These are phyloP conservation scores for Cutaneotrichosporon sp. DNA, from an alignment of 1,284 basidiomycete genomes.

Conservation along the genomic window DNA sequence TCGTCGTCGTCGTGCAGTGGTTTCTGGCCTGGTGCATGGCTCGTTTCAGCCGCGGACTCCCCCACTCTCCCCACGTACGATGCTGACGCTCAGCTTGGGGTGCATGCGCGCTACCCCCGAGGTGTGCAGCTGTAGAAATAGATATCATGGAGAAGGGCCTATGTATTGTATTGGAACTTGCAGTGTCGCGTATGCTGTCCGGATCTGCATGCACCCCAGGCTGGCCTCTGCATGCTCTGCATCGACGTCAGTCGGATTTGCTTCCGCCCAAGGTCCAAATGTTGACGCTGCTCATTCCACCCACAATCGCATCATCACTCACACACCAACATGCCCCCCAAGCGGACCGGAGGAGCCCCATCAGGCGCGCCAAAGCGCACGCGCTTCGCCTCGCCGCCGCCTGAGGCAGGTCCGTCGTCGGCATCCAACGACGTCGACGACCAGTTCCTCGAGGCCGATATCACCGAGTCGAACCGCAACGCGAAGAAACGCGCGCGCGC, in stretches of 20 bases:
- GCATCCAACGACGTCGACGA: slow-evolving; percentile 9
- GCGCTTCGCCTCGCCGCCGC: slow-evolving; percentile 65
- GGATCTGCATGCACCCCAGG: not conserved
- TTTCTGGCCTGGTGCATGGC: no score
- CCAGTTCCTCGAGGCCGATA: slow-evolving; percentile 41
- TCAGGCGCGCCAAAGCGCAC: slow-evolving; percentile 59
- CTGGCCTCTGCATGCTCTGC: not conserved
- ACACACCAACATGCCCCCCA: slow-evolving; percentile 30
- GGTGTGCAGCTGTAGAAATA: slow-evolving; percentile 46
- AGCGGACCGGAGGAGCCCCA: slow-evolving; percentile 30
- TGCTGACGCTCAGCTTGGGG: slow-evolving; percentile 34
- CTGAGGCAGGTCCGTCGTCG: slow-evolving; percentile 13
- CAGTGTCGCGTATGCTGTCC: not conserved
- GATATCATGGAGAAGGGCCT: slow-evolving; percentile 6
- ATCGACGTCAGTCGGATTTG: slow-evolving; percentile 2
- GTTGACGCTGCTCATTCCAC: not conserved
- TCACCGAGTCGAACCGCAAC: slow-evolving; percentile 30
- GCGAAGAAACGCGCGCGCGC: slow-evolving; percentile 61
- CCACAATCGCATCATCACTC: not conserved
- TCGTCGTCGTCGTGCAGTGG: not conserved
- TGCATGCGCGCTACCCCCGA: slow-evolving; percentile 47
- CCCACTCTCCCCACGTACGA: no score
- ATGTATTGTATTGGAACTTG: slow-evolving; percentile 20
- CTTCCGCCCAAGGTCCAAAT: slow-evolving; percentile 2
- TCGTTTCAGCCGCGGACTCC: no score